Base-by-base conservation (phyloP, 768 basidiomycete genomes). In the Dioszegia hungarica region DNA sequence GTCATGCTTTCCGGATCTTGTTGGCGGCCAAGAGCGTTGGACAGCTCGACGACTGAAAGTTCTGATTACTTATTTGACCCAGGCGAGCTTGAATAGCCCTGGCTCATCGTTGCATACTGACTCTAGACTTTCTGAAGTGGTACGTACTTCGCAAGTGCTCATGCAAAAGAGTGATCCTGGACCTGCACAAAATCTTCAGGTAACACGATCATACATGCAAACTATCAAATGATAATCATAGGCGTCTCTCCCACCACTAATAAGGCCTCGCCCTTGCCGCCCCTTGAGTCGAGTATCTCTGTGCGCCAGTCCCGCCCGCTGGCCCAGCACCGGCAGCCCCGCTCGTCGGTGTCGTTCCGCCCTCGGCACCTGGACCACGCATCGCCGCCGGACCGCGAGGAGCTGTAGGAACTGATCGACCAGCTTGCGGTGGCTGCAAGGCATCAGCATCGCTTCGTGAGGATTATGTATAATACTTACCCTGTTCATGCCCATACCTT, bases 351-450 rank as follows among this genome's bases (percentile, higher is more conserved):
- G 62, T 48, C 5, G 55, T 43, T 3, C 39, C 48, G 20, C 55
- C 46, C 8, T 56, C 34, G 8, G 57, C 34, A 4, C 60, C 56
- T 28, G 45, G 45, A 2, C 25, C 45, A 36, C 74, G 63, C 74
- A 75, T 75, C 1, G 74, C 74, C 14, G 74, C 74, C 17, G 74
- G 74, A 45, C 74, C 74, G 25, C 74, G 49, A 27, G 74, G 74
- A 8, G 74, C 74, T 39, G 70, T 73, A 4, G 68, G 68, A 9
- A 69, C 47, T 6, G 67, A 61, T 52, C 37, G 50, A n/a, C 34
- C 31, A 9, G 49, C 22, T 37, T 28, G 24, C 4, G 49, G 31
- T 36, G 37, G 49, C 28, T 54, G n/a, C 22, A n/a, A 27, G 36
- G 20, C 2, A 39, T 60, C 36, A 44, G 28, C 22, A 19, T 15